phyloP scores from a whole-genome alignment of 2,329 filamentous ascomycete genomes.

The Verticillium isaacii region DNA sequence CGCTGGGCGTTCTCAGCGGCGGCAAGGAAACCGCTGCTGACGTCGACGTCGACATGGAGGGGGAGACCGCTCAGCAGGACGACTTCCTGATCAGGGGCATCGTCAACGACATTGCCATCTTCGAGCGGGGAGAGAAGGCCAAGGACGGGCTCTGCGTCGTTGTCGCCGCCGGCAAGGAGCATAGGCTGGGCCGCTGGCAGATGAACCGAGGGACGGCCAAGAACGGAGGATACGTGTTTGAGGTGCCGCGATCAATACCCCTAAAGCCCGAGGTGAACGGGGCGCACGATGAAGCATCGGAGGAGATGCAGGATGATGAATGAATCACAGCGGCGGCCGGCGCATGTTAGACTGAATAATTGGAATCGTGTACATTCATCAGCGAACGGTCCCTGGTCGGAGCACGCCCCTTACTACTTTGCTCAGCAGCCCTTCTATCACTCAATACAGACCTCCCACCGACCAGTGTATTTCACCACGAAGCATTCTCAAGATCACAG shows the following conservation, averaged over 20 bases:
- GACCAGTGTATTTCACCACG: not conserved
- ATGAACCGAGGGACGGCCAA: slow-evolving; percentile 51
- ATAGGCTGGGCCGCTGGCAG: slow-evolving; percentile 80
- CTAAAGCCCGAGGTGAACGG: slow-evolving; percentile 27
- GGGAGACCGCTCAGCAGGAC: slow-evolving; percentile 3
- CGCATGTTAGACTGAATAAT: not conserved
- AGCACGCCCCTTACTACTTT: not conserved
- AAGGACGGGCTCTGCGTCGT: slow-evolving; percentile 77
- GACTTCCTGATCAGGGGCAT: slow-evolving; percentile 58
- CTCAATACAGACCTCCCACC: not conserved
- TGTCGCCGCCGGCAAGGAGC: slow-evolving; percentile 81
- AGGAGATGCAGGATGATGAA: slow-evolving; percentile 11
- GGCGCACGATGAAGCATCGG: slow-evolving; percentile 19
- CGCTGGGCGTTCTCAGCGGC: slow-evolving; percentile 56
- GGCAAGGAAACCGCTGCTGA: not conserved
- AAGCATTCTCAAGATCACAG: not conserved
- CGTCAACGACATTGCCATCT: slow-evolving; percentile 82
- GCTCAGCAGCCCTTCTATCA: not conserved
- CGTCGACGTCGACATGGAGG: not conserved
- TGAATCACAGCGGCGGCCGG: not conserved
- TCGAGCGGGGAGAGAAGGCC: slow-evolving; percentile 76
- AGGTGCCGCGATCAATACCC: slow-evolving; percentile 53
- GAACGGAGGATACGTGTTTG: slow-evolving; percentile 85
- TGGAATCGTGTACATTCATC: not conserved
- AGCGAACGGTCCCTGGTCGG: not conserved